A percentile compares a stretch with the other conserved stretches of the same genome.
phyloP scores from a whole-genome alignment of 495 filamentous ascomycete species.

The Astrothelium macrocarpum region DNA sequence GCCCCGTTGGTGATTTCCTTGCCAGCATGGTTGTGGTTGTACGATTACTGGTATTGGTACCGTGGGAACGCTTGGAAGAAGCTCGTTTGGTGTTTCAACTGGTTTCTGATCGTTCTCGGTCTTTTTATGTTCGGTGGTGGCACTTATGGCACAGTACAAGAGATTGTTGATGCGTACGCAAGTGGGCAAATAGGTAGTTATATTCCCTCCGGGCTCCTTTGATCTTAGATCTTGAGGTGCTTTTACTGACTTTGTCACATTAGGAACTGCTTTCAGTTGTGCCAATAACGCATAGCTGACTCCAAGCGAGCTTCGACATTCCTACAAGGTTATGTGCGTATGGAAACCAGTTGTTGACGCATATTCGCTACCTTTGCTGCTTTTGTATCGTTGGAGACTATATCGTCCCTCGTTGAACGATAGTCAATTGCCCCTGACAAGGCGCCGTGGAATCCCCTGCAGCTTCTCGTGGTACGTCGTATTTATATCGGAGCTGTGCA shows the following conservation, averaged over 20 bases:
- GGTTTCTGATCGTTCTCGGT: constrained; percentile 23
- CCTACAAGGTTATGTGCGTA: not conserved
- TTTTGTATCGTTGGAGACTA: no score
- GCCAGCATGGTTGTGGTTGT: constrained; percentile 41
- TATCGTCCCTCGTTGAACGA: no score
- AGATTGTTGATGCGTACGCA: constrained; percentile 32
- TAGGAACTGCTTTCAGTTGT: constrained; percentile 15
- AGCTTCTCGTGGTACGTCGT: no score
- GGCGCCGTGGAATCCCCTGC: no score
- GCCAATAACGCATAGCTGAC: constrained; percentile 20
- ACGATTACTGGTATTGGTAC: constrained; percentile 34
- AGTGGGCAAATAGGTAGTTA: constrained; percentile 25
- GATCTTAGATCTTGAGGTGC: constrained; percentile 18
- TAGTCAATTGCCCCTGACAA: no score
- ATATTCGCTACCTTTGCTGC: no score
- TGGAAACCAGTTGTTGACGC: no score
- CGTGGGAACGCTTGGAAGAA: constrained; percentile 23
- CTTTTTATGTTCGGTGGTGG: constrained; percentile 30
- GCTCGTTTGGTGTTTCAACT: constrained; percentile 21
- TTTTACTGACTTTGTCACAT: constrained; percentile 10
- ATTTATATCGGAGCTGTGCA: no score
- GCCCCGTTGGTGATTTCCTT: constrained; percentile 29
- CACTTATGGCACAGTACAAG: constrained; percentile 30
- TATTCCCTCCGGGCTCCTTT: not conserved
- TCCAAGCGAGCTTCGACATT: no score